Evolutionary conservation across 192 early-diverging fungal species (phyloP), one percentile per base, ranked within the genome.

Genomic region (Backusella macrospora): DNA sequence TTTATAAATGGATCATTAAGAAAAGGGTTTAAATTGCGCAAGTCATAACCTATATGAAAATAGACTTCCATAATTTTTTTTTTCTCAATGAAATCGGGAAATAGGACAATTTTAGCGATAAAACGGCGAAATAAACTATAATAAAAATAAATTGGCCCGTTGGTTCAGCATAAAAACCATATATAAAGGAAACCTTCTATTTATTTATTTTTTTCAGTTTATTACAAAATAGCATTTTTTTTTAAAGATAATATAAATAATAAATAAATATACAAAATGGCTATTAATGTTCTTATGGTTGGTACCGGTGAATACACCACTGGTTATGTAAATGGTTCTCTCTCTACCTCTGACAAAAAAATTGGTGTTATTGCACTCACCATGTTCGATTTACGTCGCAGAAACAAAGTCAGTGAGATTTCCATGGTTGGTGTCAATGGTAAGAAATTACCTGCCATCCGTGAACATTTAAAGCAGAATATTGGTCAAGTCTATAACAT

Each of bases 381-480:
- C 45, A 66, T 84, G 68, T 77, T 84, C 26, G 83, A 84, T 42
- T 40, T 84, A 13, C 76, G 83, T 42, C 66, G 71, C 18, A 68
- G 75, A 12, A 73, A 62, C 21, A 82, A 81, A 52, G 74, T 84
- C n/a, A 49, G 47, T 29, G 49, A 55, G 6, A 70, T 83, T n/a
- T 65, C 62, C 13, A 80, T 84, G 82, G 82, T 83, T 23, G 82
- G 82, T 18, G 83, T 81, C 7, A 83, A 81, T 42, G 82, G 82
- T 39, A 16, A 23, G 8, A 83, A 83, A 78, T 63, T 83, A 37
- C 73, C 68, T 7, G 82, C 67, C 16, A 84, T 83, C n/a, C 71
- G 82, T 18, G 63, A 55, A 6, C 82, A 83, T 44, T 45, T 83
- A 7, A 34, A 69, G 68, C 65, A 47, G 14, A 65, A 72, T 15